phyloP scores from a whole-genome alignment of 371 early-diverging fungal species.

The Mortierella sp. region DNA sequence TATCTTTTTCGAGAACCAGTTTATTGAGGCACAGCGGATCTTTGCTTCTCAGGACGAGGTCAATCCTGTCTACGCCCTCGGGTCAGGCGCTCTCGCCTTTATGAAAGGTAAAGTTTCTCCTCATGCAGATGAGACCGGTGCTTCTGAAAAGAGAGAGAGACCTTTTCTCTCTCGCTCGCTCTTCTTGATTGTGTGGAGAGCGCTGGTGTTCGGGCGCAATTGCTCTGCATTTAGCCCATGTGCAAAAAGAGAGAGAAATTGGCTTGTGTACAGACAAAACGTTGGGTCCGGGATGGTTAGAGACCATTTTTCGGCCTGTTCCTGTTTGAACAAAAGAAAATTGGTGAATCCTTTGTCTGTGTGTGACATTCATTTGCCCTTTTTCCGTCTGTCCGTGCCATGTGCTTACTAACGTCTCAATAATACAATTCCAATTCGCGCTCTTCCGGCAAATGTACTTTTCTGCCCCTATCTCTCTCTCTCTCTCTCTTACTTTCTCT shows the following conservation, averaged over 20 bases:
- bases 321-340: too few species aligned
- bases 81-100: constrained; percentile 48
- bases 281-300: too few species aligned
- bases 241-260: too few species aligned
- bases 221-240: not conserved
- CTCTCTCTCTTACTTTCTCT: not conserved
- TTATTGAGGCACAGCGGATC: constrained; percentile 56
- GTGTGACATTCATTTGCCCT: too few species aligned
- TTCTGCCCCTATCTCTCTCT: not conserved
- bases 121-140: too few species aligned
- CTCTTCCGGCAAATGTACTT: not conserved
- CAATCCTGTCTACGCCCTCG: constrained; percentile 47
- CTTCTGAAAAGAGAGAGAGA: not conserved
- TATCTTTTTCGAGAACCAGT: constrained; percentile 66
- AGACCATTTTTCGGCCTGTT: too few species aligned
- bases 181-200: too few species aligned
- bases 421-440: not conserved
- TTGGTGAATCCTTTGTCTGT: too few species aligned
- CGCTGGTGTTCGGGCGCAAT: too few species aligned
- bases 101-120: constrained; percentile 40
- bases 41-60: constrained; percentile 47
- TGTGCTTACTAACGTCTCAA: not conserved
- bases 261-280: too few species aligned
- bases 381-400: too few species aligned
- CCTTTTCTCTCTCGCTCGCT: not conserved